phyloP scores from a whole-genome alignment of 2,329 filamentous ascomycete species.

The Pseudocercospora musae region DNA sequence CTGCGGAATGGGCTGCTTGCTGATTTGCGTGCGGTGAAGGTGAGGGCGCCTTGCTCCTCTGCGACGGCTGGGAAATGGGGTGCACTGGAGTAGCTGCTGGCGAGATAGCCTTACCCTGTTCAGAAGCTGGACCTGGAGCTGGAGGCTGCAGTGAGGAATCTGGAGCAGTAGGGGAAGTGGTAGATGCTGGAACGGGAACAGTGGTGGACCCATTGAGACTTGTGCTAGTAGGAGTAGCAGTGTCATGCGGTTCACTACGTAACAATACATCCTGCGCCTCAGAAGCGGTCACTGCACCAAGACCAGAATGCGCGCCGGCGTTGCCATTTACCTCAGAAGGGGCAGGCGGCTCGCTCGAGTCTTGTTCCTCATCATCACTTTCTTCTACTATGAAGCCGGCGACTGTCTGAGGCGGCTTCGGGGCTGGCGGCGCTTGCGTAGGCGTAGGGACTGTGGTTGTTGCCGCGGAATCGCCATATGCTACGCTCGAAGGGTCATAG shows the following conservation, averaged over 20 bases:
- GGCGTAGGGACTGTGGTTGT: conserved; percentile 11
- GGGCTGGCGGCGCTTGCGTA: conserved; percentile 38
- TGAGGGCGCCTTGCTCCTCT: conserved; percentile 18
- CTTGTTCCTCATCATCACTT: conserved; percentile 54
- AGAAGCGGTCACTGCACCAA: not conserved
- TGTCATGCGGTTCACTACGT: conserved; percentile 47
- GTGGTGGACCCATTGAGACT: conserved; percentile 36
- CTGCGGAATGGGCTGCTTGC: conserved; percentile 14
- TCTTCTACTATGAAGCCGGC: conserved; percentile 62
- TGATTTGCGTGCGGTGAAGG: conserved; percentile 14
- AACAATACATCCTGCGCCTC: conserved; percentile 56
- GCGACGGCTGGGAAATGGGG: conserved; percentile 13
- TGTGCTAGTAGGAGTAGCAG: conserved; percentile 31
- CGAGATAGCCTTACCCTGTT: conserved; percentile 33
- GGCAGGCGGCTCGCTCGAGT: conserved; percentile 21
- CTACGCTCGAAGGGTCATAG: conserved; percentile 36
- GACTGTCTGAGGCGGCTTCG: conserved; percentile 28
- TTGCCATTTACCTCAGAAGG: conserved; percentile 29
- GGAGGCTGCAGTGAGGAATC: conserved; percentile 32
- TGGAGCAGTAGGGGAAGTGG: conserved; percentile 28
- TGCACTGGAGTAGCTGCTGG: conserved; percentile 18
- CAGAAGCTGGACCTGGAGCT: conserved; percentile 22
- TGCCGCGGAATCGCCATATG: conserved; percentile 19
- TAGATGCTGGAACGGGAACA: conserved; percentile 29
- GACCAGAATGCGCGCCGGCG: conserved; percentile 21